Conservation (phyloP, 495 filamentous ascomycete species). For the Zalerion maritima region DNA sequence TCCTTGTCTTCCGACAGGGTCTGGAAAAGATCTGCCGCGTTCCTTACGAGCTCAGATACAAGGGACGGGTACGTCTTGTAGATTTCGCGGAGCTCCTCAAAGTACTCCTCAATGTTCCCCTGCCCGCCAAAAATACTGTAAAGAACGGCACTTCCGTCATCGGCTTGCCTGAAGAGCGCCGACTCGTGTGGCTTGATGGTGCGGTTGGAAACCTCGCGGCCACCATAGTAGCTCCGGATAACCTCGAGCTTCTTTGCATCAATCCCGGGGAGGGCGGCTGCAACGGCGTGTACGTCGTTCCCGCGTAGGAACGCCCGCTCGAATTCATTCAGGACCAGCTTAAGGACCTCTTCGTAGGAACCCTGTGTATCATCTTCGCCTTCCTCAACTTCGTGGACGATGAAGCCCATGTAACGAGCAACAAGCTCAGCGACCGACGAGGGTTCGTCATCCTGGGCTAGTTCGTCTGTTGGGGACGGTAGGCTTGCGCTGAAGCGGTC, state of each 20-base stretch:
- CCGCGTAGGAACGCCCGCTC: slow-evolving; percentile 87
- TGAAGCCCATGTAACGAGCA: slow-evolving; percentile 77
- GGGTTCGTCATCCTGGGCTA: slow-evolving; percentile 94
- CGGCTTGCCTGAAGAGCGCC: slow-evolving; percentile 76
- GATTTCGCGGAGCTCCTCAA: slow-evolving; percentile 85
- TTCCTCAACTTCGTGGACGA: slow-evolving; percentile 72
- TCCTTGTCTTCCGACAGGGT: slow-evolving; percentile 70
- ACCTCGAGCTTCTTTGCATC: slow-evolving; percentile 76
- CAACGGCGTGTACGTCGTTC: slow-evolving; percentile 90
- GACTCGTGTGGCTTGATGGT: slow-evolving; percentile 82
- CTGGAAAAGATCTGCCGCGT: slow-evolving; percentile 69
- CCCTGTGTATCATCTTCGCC: slow-evolving; percentile 80
- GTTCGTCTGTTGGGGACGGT: slow-evolving; percentile 83
- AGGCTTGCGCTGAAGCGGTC: slow-evolving; percentile 72
- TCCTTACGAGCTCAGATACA: slow-evolving; percentile 65
- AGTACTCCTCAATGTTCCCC: slow-evolving; percentile 98
- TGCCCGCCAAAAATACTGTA: slow-evolving; percentile 97
- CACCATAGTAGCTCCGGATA: slow-evolving; percentile 78
- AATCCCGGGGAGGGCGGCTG: slow-evolving; percentile 73
- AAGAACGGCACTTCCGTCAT: slow-evolving; percentile 59
- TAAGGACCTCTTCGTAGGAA: slow-evolving; percentile 75
- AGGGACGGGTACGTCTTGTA: slow-evolving; percentile 84
- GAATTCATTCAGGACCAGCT: slow-evolving; percentile 82
- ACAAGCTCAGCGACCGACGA: slow-evolving; percentile 85
- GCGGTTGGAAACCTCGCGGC: slow-evolving; percentile 66